Conservation (phyloP, 2,329 filamentous ascomycete species). For the Diplodia mutila region DNA sequence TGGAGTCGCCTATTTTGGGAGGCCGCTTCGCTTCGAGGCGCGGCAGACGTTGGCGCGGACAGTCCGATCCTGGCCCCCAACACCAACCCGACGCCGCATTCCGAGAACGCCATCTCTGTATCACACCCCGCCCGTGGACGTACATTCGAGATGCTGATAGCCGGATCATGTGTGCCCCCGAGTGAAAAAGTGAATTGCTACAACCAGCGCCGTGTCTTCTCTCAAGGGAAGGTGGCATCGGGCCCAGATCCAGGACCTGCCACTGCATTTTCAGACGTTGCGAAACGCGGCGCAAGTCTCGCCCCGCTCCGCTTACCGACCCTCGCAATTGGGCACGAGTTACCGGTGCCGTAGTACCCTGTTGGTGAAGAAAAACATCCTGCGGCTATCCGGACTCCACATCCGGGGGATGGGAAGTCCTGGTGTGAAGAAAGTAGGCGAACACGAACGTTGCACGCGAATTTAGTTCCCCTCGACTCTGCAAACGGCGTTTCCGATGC, state of each 20-base stretch:
- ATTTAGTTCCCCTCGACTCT: not conserved
- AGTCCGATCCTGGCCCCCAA: constrained; percentile 5
- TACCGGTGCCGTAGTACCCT: not conserved
- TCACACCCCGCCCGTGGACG: not conserved
- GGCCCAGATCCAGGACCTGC: not conserved
- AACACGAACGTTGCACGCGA: constrained; percentile 1
- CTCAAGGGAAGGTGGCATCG: constrained; percentile 4
- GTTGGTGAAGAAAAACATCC: not conserved
- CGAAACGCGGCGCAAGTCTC: not conserved
- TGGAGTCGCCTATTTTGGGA: not conserved
- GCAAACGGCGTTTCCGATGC: not conserved
- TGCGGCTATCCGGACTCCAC: not conserved
- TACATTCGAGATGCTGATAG: not conserved
- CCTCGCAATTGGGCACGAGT: not conserved
- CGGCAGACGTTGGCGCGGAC: not conserved
- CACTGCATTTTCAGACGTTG: not conserved
- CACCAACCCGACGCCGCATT: constrained; percentile 17
- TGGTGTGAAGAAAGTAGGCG: not conserved
- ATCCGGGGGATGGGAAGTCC: not conserved
- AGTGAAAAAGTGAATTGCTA: not conserved
- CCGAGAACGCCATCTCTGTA: not conserved
- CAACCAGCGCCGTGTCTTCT: not conserved
- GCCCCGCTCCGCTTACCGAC: not conserved
- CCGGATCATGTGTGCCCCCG: not conserved
- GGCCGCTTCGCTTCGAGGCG: not conserved